phyloP scores from a whole-genome alignment of 768 basidiomycete species.

The Atractiella rhizophila region DNA sequence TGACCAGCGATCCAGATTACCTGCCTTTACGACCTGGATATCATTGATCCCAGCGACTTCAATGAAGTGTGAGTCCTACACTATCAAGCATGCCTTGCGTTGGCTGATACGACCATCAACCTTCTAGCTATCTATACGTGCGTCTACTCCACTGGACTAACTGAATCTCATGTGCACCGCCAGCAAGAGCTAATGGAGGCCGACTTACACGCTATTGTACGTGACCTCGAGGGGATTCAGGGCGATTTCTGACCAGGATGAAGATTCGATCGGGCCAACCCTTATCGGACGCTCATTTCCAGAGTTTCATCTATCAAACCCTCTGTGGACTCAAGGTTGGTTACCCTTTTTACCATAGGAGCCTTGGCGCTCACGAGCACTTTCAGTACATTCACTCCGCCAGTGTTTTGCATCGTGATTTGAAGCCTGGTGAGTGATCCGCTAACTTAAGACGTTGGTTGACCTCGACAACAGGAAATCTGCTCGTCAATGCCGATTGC shows the following conservation, averaged over 20 bases:
- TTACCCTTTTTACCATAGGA: constrained; percentile 19
- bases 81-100: constrained; percentile 16
- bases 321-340: constrained; percentile 76
- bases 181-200: constrained; percentile 99
- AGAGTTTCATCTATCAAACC: constrained; percentile 89
- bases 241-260: neutral
- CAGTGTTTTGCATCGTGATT: constrained; percentile 27
- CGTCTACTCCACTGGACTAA: neutral
- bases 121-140: neutral
- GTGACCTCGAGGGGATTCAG: neutral
- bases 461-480: neutral
- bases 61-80: constrained; percentile 84
- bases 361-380: neutral
- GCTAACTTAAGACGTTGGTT: neutral
- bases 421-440: constrained; percentile 25
- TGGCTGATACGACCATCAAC: neutral
- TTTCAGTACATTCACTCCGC: constrained; percentile 27
- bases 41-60: constrained; percentile 74
- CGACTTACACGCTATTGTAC: constrained; percentile 88
- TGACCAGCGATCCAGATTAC: constrained; percentile 38
- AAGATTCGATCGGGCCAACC: constrained; percentile 27
- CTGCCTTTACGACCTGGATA: constrained; percentile 80
- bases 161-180: constrained; percentile 16
- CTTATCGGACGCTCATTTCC: constrained; percentile 27
- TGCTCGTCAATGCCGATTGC: constrained; percentile 74